These are phyloP conservation scores for Saccharomyces uvarum DNA, from an alignment of 1,139 yeast genomes.

Conservation along the genomic window DNA sequence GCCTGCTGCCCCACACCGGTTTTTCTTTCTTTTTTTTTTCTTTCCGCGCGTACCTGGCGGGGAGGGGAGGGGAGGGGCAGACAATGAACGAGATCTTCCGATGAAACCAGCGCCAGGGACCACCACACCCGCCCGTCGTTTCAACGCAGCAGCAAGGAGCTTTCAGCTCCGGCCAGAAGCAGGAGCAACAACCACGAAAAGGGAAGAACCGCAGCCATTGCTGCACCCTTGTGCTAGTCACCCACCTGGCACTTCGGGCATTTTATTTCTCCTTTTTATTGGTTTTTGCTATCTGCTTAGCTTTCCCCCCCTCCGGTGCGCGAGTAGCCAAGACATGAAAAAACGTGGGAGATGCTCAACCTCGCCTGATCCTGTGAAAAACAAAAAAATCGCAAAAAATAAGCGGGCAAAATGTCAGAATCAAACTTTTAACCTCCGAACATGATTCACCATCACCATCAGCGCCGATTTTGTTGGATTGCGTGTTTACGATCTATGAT, in stretches of 20 bases:
- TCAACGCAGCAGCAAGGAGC: not conserved
- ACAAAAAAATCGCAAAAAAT: not conserved
- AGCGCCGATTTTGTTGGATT: constrained; percentile 1
- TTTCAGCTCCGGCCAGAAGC: not conserved
- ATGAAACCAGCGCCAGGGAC: not conserved
- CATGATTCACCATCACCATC: not conserved
- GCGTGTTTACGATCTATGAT: not conserved
- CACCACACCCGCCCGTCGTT: not conserved
- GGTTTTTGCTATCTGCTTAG: not conserved
- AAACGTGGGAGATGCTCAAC: constrained; percentile 1
- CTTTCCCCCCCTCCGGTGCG: not conserved
- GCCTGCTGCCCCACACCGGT: constrained; percentile 1
- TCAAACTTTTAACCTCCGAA: not conserved
- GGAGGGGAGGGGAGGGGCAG: not conserved
- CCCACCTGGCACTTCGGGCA: not conserved
- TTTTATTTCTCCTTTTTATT: not conserved
- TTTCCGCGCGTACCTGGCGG: not conserved
- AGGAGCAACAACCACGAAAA: not conserved
- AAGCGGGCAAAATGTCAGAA: not conserved
- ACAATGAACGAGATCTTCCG: not conserved
- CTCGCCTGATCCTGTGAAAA: not conserved
- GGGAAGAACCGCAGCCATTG: not conserved
- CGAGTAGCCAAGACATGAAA: not conserved
- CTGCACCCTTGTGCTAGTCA: not conserved
- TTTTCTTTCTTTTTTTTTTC: not conserved